Base-by-base conservation (phyloP, 140 eudicot genomes). In the Oenanthe javanica region DNA sequence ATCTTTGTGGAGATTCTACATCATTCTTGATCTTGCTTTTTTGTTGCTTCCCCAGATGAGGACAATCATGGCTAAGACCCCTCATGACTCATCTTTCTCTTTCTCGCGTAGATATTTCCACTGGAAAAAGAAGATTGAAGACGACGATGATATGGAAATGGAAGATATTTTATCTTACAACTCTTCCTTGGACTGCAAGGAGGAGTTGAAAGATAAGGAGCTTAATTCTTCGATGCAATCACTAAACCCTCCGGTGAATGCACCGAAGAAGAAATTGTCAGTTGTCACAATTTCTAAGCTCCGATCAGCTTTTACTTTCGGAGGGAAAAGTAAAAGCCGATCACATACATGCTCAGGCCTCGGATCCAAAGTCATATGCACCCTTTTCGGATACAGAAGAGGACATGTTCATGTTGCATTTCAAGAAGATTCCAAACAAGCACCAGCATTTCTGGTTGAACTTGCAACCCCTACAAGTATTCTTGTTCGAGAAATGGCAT, bases 51-150 rank as follows among this genome's bases (percentile, higher is more conserved):
- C 77, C 66, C 61, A 82, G 61, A 94, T 90, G 98, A 94, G 86
- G 90, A 87, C 98, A 86, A 90, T 94, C 93, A 90, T 86, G 97
- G 94, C 94, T 47, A 94, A 84, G 81, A 88, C 82, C 72, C 87
- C 93, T 79, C 94, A 92, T 36, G 97, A 90, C 72, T 77, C 97
- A 47, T 90, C 95, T 82, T 89, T 94, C 87, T 94, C 98, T 18
- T 88, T 92, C 88, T 94, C 98, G 14, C 89, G 95, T 70, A 92
- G 98, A 78, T 92, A 89, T 89, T 89, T 94, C 83, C 83, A 90
- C 76, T 89, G 86, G 85, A 94, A 79, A 74, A 94, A 80, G 84
- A 94, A 94, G 72, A 80, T 81, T 2, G 93, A 87, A 38, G 88
- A 90, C 23, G 92, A 86, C 14, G 90, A 86, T 0, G 85, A 85